Percentiles rank a stretch among this genome's conserved stretches.
Evolutionary conservation across 2,329 filamentous ascomycete species (phyloP).

Genomic region (Bertia moriformis): DNA sequence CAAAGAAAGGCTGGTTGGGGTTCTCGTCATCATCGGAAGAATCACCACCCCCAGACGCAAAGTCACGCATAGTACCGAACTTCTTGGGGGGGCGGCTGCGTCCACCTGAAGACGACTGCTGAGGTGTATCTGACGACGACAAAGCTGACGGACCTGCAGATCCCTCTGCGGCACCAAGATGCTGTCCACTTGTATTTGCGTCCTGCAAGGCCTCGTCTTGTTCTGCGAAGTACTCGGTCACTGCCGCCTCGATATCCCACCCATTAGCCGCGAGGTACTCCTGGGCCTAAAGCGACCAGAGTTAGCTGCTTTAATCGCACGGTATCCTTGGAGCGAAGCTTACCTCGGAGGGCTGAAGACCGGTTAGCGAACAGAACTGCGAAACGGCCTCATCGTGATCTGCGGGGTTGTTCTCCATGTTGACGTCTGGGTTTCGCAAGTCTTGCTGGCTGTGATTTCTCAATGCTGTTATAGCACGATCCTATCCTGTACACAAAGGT

Average conservation of each 20-base stretch:
- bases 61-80: constrained; percentile 29
- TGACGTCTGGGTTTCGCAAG: too few relatives aligned
- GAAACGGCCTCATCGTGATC: constrained; percentile 20
- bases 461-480: too few relatives aligned
- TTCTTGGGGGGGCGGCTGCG: constrained; percentile 15
- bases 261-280: not conserved
- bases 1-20: constrained; percentile 40
- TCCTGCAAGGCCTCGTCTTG: constrained; percentile 9
- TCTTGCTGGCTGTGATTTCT: too few relatives aligned
- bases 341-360: constrained; percentile 19
- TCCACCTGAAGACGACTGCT: not conserved
- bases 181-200: constrained; percentile 14
- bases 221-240: constrained; percentile 1
- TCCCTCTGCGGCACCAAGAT: constrained; percentile 10
- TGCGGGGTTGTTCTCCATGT: not conserved
- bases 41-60: constrained; percentile 13
- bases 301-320: constrained; percentile 6
- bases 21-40: constrained; percentile 33
- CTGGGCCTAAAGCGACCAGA: constrained; percentile 1
- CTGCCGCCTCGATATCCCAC: not conserved
- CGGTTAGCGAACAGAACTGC: constrained; percentile 27
- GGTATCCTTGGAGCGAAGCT: not conserved
- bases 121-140: not conserved
- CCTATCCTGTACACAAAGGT: too few relatives aligned
- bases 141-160: not conserved